These are phyloP conservation scores for Monosporascus sp. DNA, from an alignment of 2,329 filamentous ascomycete species.

Conservation along the genomic window DNA sequence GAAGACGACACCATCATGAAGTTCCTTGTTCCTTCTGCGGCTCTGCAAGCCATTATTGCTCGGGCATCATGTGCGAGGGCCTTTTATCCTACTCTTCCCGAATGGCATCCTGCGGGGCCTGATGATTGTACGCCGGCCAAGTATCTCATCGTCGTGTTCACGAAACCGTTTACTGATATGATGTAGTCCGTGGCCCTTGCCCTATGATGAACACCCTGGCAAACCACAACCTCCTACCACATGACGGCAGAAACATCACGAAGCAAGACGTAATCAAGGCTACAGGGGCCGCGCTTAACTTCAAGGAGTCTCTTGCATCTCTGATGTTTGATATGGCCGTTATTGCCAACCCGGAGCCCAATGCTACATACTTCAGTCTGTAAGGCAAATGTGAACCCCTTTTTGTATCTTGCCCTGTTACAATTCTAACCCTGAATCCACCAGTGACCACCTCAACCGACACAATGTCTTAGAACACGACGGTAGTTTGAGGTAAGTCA, in stretches of 20 bases:
- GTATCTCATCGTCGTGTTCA: not conserved
- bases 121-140: constrained; percentile 6
- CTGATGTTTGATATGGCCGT: constrained; percentile 40
- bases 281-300: constrained; percentile 36
- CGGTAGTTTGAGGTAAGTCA: constrained; percentile 32
- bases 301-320: constrained; percentile 32
- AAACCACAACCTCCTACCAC: constrained; percentile 45
- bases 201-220: constrained; percentile 49
- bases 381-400: no score
- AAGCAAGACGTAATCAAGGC: constrained; percentile 31
- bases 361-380: constrained; percentile 37
- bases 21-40: no score
- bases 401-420: no score
- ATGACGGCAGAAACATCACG: constrained; percentile 38
- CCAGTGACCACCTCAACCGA: constrained; percentile 34
- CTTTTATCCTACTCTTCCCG: no score
- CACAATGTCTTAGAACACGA: constrained; percentile 47
- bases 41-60: no score
- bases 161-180: constrained; percentile 1
- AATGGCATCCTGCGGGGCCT: constrained; percentile 5
- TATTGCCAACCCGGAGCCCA: constrained; percentile 36
- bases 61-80: no score
- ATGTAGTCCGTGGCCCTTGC: constrained; percentile 36
- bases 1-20: no score
- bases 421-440: no score